Percentiles rank a stretch among this genome's conserved stretches.
phyloP scores from a whole-genome alignment of 768 basidiomycete genomes.

The Xerocomus potaroensis region DNA sequence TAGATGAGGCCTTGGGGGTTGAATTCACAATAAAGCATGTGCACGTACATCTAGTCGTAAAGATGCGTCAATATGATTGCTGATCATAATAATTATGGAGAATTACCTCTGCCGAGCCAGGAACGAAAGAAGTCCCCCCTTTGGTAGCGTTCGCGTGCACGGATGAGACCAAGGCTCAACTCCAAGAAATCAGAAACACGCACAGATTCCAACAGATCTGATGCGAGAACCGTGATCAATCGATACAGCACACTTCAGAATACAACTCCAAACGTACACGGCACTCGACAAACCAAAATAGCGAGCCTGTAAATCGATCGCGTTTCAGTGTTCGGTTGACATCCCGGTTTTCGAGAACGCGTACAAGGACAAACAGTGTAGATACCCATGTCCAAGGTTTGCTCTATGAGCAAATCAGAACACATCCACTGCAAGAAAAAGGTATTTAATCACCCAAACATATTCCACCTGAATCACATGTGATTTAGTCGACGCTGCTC shows the following conservation, averaged over 20 bases:
- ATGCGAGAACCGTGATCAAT: background rate
- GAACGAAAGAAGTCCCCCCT: background rate
- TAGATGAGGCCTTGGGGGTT: too few relatives aligned
- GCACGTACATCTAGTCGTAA: background rate
- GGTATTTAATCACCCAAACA: background rate
- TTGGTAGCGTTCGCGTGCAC: background rate
- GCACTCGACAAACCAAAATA: background rate
- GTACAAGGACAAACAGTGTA: background rate
- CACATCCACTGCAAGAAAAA: background rate
- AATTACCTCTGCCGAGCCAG: background rate
- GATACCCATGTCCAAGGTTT: background rate
- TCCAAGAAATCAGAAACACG: background rate
- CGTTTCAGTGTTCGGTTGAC: background rate
- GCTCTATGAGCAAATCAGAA: background rate
- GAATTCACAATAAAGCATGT: background rate
- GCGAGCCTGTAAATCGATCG: background rate
- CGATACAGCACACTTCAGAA: background rate
- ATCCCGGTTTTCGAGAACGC: background rate
- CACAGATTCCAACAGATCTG: background rate
- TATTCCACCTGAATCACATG: background rate
- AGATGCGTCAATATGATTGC: background rate
- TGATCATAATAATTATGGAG: background rate
- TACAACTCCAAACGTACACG: background rate
- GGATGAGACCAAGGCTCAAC: background rate
- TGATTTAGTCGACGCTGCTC: background rate